Conservation (phyloP, 345 rosid species). For the Eucalyptus globulus region DNA sequence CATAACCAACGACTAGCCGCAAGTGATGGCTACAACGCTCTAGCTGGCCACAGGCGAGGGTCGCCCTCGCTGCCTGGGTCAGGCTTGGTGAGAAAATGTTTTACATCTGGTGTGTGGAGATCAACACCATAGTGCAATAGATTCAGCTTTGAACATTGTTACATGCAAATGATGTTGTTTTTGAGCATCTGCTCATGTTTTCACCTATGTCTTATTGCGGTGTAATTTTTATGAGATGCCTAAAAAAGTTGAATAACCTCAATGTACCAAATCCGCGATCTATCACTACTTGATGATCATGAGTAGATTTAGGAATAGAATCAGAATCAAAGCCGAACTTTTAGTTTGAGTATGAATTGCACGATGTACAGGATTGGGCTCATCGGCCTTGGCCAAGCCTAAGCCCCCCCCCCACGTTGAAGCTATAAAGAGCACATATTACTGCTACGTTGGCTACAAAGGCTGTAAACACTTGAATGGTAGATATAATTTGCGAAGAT, state of each 20-base stretch:
- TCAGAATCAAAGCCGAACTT: not conserved
- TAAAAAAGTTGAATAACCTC: not conserved
- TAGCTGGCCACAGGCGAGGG: no score
- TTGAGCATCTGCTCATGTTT: not conserved
- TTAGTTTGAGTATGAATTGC: not conserved
- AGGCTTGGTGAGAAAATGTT: no score
- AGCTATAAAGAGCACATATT: no score
- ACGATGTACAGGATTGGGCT: not conserved
- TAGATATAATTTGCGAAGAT: no score
- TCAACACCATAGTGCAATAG: not conserved
- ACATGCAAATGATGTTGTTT: not conserved
- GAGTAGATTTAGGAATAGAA: not conserved
- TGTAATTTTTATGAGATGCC: not conserved
- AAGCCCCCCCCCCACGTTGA: no score
- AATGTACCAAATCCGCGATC: not conserved
- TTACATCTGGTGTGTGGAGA: not conserved
- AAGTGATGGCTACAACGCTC: no score
- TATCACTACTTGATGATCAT: not conserved
- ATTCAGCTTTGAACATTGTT: not conserved
- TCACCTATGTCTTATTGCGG: not conserved
- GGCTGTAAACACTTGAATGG: no score
- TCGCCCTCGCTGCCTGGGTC: rapidly evolving
- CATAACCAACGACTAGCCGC: no score
- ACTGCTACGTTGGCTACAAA: no score
- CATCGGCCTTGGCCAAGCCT: no score